Base-by-base conservation (phyloP, 2,329 filamentous ascomycete species). In the Diaporthe longicolla region DNA sequence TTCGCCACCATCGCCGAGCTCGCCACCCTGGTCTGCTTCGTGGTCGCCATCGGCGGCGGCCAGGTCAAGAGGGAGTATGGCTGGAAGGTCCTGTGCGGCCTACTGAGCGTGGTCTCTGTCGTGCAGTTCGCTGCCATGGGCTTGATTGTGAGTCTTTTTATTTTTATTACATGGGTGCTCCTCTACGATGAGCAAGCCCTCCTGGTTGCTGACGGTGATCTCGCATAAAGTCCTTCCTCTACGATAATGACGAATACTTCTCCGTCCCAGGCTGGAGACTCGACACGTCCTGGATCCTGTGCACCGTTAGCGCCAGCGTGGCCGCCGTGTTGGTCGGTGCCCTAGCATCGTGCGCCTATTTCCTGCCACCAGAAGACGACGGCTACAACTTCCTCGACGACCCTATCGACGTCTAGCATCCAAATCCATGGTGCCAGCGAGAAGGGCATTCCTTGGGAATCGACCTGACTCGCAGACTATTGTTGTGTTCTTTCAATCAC, bases 1-100 rank as follows among this genome's bases (percentile, higher is more conserved):
- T 94, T 98, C 78, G 90, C 93, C 10, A 90, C 95, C 50, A 91
- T 98, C n/a, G 82, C 97, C 52, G 93, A 97, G 82, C 89, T 97
- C 54, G 94, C 93, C 72, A 92, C 92, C 9, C 84, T 97, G n/a
- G 92, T 97, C 37, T 90, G 92, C 24, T 98, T 96, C 83, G 80
- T 92, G 40, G 90, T 97, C 66, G 91, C 97, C 61, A 85, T 98
- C 77, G 85, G 88, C 1, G 95, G 95, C 24, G 95, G 95, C 48
- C 93, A 95, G 82, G 91, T 92, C 79, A 92, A 93, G 84, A 88
- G 96, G 72, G 93, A 95, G 82, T 89, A 88, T 21, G 95, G 96
- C 21, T 98, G 95, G 95, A 93, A 92, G 79, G 84, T 97, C 55
- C 85, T 97, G 63, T 88, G 88, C 58, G 86, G 89, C 43, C 84